Base-by-base conservation (phyloP, 2,329 filamentous ascomycete species). In the Epichloe festucae region DNA sequence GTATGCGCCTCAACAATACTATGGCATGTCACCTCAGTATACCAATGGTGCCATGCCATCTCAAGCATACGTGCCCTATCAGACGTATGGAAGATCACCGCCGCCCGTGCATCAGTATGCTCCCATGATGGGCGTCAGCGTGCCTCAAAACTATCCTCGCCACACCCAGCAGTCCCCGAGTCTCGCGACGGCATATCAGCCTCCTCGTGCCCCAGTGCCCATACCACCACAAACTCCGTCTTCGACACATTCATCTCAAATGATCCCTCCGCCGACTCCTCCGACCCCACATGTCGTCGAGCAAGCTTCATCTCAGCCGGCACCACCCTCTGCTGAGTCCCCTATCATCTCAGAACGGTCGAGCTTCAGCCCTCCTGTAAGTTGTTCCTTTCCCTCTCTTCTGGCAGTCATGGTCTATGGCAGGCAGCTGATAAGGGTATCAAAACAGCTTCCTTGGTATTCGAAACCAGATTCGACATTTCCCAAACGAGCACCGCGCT, bases 11-110 rank as follows among this genome's bases (percentile, higher is more conserved):
- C 67, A 65, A 53, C 64, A 63, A 46, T 71, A 70, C 57, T 79
- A 77, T 61, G 76, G 74, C 55, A 75, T 82, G 66, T 73, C 78
- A 52, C 76, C 77, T 55, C 79, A 78, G 53, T 79, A 85, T 60
- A 81, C 80, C 60, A 73, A 70, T 56, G 68, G 66, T 15, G 69
- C 62, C 44, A 72, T 78, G 60, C 69, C 71, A 51, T 69, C 66
- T 43, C 63, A 68, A 19, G 69, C 67, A 31, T 78, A 77, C 58
- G 67, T 74, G 60, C 69, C 72, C 17, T 78, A 78, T 58, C 72
- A 70, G 51, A 65, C 63, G 46, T 78, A 79, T 57, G 65, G 67
- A 39, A 70, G 73, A 49, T 75, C 75, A 52, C 72, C 75, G 35
- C 73, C 73, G 44, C 61, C 71, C n/a, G 74, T 79, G 65, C 76